Base-by-base conservation (phyloP, 139 green algal genomes). In the Zygnema circumcarinatum region DNA sequence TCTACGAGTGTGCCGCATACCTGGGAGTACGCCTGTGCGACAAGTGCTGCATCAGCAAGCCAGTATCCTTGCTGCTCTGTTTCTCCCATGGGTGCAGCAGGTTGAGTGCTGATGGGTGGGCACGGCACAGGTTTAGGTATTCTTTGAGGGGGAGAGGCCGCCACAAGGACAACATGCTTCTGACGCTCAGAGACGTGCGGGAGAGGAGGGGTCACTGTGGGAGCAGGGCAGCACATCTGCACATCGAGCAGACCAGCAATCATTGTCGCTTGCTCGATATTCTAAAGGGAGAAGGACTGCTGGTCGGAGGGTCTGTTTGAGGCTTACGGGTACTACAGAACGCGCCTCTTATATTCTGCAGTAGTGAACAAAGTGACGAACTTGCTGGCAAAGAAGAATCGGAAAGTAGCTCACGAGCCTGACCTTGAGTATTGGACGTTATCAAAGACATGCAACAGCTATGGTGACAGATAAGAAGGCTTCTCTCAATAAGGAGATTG, bases 121-220 rank as follows among this genome's bases (percentile, higher is more conserved):
- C 32, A 25, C 16, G 75, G 36, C 3, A 83, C 29, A 35, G 75
- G 75, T 7, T 47, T 83, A 7, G 75, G 3, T 16, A 83, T 38
- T 36, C 38, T 38, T 47, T 56, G 75, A 21, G 75, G 75, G 7
- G 36, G 36, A 53, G 75, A 83, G 11, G 75, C 32, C 2, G 75
- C 33, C 20, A 83, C 75, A 16, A 83, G 75, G 32, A 83, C 21
- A 21, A 83, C 75, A 62, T 83, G 75, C 32, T 83, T 83, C 31
- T 52, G 75, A 20, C 75, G 2, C 31, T 83, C 75, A 36, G 25
- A 42, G 21, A 16, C 75, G 3, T 83, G 75, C 2, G 33, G 3
- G n/a, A 25, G 72, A 32, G 72, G 31, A 47, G 75, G 75, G 36
- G 32, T 73, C 3, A 38, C 21, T 16, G 3, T 53, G 39, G 75